Conservation (phyloP, 176 grass and related monocot genomes). For the Thalia dealbata region DNA sequence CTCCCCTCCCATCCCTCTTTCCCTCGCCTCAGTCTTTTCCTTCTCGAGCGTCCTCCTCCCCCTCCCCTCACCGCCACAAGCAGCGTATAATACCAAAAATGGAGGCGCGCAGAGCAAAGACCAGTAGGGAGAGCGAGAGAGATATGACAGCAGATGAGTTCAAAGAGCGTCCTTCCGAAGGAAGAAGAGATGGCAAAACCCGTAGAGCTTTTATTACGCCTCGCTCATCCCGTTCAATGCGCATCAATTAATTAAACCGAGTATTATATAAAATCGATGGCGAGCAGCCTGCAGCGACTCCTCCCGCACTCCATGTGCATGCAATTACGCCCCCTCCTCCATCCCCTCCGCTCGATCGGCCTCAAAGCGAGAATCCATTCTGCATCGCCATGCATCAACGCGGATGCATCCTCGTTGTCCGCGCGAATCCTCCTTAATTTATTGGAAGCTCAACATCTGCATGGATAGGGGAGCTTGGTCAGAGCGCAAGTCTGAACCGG, state of each 20-base stretch:
- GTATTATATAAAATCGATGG: neutral
- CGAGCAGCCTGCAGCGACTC: neutral
- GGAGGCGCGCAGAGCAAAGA: neutral
- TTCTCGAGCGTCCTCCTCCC: neutral
- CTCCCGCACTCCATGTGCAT: neutral
- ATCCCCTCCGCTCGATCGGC: no score
- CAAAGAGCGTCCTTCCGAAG: neutral
- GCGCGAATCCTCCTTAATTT: neutral
- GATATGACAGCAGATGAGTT: neutral
- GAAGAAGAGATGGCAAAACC: neutral
- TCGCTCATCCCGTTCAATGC: neutral
- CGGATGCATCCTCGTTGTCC: neutral
- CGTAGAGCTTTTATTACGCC: neutral
- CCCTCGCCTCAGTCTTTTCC: no score
- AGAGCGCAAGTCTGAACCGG: neutral
- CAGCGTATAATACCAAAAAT: neutral
- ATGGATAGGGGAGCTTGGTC: neutral
- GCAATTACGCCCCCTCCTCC: neutral
- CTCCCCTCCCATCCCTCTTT: constrained; percentile 16
- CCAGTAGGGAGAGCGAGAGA: neutral
- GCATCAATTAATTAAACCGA: neutral
- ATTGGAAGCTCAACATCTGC: neutral
- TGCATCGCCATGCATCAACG: neutral
- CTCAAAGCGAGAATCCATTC: no score
- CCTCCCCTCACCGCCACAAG: constrained; percentile 14